A percentile compares a stretch with the other conserved stretches of the same genome.
These are phyloP conservation scores for Pythium angustatum DNA, from an alignment of 352 stramenopile genomes.

Conservation along the genomic window DNA sequence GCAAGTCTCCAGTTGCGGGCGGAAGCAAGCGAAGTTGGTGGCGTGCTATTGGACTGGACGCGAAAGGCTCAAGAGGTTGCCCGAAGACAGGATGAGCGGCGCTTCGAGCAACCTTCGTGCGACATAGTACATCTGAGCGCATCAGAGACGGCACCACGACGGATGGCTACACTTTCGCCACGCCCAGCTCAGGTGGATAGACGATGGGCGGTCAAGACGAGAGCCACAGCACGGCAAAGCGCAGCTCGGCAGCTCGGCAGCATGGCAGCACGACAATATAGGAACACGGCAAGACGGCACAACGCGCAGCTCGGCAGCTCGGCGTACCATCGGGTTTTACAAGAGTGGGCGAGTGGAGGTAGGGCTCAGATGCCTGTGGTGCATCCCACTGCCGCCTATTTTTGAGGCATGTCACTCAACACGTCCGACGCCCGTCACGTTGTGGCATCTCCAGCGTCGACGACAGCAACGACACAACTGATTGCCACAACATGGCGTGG, in stretches of 20 bases:
- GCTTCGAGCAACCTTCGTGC: slow-evolving; percentile 25
- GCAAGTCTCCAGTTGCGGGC: too few species aligned
- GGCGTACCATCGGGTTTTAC: too few species aligned
- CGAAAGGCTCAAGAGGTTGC: slow-evolving; percentile 16
- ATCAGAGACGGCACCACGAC: neutral
- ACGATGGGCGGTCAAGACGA: neutral
- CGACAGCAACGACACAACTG: neutral
- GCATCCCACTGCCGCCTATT: too few species aligned
- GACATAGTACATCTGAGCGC: slow-evolving; percentile 1
- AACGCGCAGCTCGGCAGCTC: too few species aligned
- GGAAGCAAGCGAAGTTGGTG: neutral
- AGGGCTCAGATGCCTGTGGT: too few species aligned
- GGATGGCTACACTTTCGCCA: slow-evolving; percentile 25
- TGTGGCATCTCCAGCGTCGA: neutral
- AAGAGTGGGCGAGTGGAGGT: too few species aligned
- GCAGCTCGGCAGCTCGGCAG: too few species aligned
- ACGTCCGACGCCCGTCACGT: too few species aligned
- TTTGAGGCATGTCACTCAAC: neutral
- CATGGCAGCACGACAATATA: too few species aligned
- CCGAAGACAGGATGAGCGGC: slow-evolving; percentile 8
- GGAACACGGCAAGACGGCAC: too few species aligned
- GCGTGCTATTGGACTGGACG: slow-evolving; percentile 26
- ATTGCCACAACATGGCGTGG: slow-evolving; percentile 59
- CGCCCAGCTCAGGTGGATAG: neutral
- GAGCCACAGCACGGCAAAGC: too few species aligned